phyloP scores from a whole-genome alignment of 352 stramenopile genomes.

The Aphanomyces cochlioides region DNA sequence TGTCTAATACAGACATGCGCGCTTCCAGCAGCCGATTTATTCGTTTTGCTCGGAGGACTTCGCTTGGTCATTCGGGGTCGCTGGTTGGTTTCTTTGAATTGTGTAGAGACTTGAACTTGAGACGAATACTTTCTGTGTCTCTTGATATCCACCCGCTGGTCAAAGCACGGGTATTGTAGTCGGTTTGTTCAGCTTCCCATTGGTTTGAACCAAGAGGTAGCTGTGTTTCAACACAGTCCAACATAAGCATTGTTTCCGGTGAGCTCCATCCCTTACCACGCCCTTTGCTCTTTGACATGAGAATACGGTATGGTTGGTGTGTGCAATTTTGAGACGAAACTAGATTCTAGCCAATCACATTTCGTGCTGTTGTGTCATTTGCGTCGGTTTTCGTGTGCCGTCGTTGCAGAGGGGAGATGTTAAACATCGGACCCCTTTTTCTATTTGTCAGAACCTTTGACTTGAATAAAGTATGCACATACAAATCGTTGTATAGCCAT shows the following conservation, averaged over 20 bases:
- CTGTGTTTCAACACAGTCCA: not conserved
- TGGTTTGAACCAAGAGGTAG: not conserved
- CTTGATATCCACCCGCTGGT: not conserved
- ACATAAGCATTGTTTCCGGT: not conserved
- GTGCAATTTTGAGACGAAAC: not conserved
- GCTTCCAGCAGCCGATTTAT: not conserved
- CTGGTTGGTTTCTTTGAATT: not conserved
- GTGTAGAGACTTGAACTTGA: not conserved
- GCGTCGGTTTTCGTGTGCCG: too few species aligned
- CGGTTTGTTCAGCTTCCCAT: not conserved
- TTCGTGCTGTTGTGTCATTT: too few species aligned
- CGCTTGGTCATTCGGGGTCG: not conserved
- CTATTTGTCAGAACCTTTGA: too few species aligned
- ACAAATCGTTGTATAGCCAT: too few species aligned
- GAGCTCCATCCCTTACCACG: not conserved
- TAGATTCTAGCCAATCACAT: too few species aligned
- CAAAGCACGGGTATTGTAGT: not conserved
- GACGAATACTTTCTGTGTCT: not conserved
- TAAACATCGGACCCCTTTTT: too few species aligned
- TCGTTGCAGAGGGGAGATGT: too few species aligned
- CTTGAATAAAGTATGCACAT: too few species aligned
- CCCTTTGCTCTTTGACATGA: not conserved
- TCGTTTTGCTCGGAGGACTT: not conserved
- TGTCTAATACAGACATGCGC: not conserved
- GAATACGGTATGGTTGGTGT: not conserved